A percentile compares a stretch with the other conserved stretches of the same genome.
Conservation (phyloP, 1,284 basidiomycete genomes). For the Rhodofomes roseus region DNA sequence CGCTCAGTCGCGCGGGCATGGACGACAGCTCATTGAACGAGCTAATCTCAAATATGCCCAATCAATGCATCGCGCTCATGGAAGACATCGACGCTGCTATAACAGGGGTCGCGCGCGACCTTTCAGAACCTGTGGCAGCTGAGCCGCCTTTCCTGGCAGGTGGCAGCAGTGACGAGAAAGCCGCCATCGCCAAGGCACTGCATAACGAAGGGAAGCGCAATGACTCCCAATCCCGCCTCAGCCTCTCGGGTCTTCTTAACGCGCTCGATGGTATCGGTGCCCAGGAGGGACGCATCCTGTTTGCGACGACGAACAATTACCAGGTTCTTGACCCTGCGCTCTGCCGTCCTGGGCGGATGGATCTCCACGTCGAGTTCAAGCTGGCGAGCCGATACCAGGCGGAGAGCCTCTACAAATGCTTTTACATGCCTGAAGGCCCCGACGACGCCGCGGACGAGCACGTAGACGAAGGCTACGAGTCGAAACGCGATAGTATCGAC, state of each 20-base stretch:
- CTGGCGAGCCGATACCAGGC: slow-evolving; percentile 67
- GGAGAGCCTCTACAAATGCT: slow-evolving; percentile 56
- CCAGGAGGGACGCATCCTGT: slow-evolving; percentile 73
- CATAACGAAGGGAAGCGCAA: neutral
- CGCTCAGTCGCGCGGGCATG: slow-evolving; percentile 61
- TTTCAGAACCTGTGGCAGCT: slow-evolving; percentile 25
- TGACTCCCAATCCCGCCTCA: slow-evolving; percentile 31
- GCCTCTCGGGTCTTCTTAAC: slow-evolving; percentile 69
- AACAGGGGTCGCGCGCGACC: slow-evolving; percentile 18
- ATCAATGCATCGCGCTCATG: slow-evolving; percentile 71
- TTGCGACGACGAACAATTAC: slow-evolving; percentile 76
- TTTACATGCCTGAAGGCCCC: slow-evolving; percentile 48
- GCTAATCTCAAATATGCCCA: slow-evolving; percentile 63
- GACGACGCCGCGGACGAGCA: slow-evolving; percentile 13
- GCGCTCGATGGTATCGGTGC: slow-evolving; percentile 74
- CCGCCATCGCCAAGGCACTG: neutral
- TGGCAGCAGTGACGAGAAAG: neutral
- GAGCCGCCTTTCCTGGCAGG: neutral
- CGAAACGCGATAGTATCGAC: too few relatives aligned
- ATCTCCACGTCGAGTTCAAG: slow-evolving; percentile 73
- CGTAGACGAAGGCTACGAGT: neutral
- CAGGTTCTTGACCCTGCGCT: slow-evolving; percentile 65
- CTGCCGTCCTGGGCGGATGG: slow-evolving; percentile 75
- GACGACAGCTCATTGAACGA: slow-evolving; percentile 62
- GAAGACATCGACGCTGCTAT: slow-evolving; percentile 78